Base-by-base conservation (phyloP, 495 filamentous ascomycete genomes). In the Penicillium steckii region DNA sequence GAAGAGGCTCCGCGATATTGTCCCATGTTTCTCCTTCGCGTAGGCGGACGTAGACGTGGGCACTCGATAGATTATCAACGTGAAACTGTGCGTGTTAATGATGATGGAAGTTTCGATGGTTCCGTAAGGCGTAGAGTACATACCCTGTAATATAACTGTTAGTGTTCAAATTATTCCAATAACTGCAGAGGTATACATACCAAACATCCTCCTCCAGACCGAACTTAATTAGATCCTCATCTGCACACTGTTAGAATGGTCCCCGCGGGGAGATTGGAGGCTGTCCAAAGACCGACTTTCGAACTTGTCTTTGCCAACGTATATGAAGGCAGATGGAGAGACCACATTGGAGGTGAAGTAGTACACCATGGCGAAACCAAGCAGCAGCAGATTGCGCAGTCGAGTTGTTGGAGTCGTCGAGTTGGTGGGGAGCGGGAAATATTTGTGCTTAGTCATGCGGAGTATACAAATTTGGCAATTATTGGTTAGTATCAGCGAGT, bases 241-340 rank as follows among this genome's bases (percentile, higher is more conserved):
- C 94, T 98, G 66, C 35, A 29, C 25, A 52, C 18, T 18, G 58
- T 72, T 60, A 68, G 61, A 52, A 38, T 29, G 42, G 32, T 56
- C 41, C 52, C 51, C 40, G 44, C 37, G 24, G 25, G 44, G 62
- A 37, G 25, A 33, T 24, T 53, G 9, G 18, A 19, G 25, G 33
- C 10, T 37, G 10, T n/a, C n/a, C 13, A 18, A 19, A 22, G 50
- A 55, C 86, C 61, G 80, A 97, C 94, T 98, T 75, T 98, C 94
- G 51, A 96, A 90, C 74, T 98, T 98, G 77, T 98, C 94, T 74
- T 97, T 98, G 65, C 94, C 94, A 25, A 96, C 89, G 65, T 97
- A 98, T 56, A 97, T 84, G 59, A 85, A 90, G 21, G 91, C 94
- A 4, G 84, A 58, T 1, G 95, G 85, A 17, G 86, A 76, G 22